Conservation (phyloP, 1,284 basidiomycete genomes). For the Cronartium quercuum region DNA sequence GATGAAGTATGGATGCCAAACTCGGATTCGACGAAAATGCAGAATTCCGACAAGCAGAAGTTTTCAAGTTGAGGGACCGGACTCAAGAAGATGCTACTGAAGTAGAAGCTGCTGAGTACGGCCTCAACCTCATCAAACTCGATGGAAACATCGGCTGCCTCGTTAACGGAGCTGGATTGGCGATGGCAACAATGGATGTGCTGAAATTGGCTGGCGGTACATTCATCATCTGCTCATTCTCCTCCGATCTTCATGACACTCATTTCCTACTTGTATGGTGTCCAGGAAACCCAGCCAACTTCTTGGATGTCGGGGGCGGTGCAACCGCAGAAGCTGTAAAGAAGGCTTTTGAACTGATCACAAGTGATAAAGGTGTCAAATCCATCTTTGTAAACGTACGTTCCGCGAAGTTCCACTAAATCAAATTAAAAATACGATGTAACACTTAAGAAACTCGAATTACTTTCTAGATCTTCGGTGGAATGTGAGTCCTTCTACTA, state of each 20-base stretch:
- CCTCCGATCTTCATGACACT: conserved; percentile 34
- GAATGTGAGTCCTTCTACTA: conserved; percentile 43
- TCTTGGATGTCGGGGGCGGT: conserved; percentile 95
- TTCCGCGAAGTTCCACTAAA: neutral
- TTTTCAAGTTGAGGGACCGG: conserved; percentile 83
- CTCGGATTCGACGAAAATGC: conserved; percentile 99
- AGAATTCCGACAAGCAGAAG: conserved; percentile 88
- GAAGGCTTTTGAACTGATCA: conserved; percentile 94
- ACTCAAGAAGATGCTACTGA: conserved; percentile 96
- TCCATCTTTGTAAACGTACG: conserved; percentile 89
- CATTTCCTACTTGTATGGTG: neutral
- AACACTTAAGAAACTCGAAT: neutral
- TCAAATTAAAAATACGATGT: neutral
- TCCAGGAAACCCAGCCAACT: conserved; percentile 77
- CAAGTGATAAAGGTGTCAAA: conserved; percentile 85
- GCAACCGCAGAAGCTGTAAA: conserved; percentile 98
- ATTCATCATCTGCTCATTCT: neutral
- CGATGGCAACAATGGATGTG: conserved; percentile 99
- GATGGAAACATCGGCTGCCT: conserved; percentile 97
- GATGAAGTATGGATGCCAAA: conserved; percentile 92
- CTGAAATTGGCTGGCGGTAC: conserved; percentile 81
- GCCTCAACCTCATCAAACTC: conserved; percentile 98
- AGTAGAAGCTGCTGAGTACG: conserved; percentile 68
- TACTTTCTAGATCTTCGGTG: conserved; percentile 45
- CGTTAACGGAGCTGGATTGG: conserved; percentile 96